Evolutionary conservation across 2,329 filamentous ascomycete species (phyloP).

Genomic region (Scedosporium boydii): DNA sequence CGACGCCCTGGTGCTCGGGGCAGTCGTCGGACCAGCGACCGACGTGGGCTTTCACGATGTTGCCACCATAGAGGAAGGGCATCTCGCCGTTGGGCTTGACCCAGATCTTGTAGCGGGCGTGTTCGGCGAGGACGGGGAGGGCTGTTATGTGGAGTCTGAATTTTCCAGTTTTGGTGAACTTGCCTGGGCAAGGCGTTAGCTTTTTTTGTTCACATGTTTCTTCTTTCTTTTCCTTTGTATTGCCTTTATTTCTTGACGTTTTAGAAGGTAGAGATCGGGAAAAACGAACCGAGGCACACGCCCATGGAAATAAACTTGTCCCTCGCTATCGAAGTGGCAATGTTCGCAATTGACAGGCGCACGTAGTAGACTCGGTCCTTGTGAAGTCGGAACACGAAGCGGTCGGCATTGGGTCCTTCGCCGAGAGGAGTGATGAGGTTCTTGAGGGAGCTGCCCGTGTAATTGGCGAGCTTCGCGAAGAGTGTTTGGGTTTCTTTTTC

Average conservation of each 20-base stretch:
- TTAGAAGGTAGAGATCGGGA: background rate
- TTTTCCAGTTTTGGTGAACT: constrained; percentile 94
- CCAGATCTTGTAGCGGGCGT: constrained; percentile 95
- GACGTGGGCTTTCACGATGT: constrained; percentile 63
- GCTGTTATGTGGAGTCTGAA: constrained; percentile 90
- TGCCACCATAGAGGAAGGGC: constrained; percentile 92
- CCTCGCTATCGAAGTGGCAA: constrained; percentile 77
- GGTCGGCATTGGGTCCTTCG: constrained; percentile 58
- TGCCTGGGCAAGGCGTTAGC: constrained; percentile 39
- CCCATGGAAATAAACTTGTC: constrained; percentile 80
- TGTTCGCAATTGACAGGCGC: constrained; percentile 77
- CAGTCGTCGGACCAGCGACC: constrained; percentile 85
- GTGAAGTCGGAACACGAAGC: constrained; percentile 79
- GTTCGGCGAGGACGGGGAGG: constrained; percentile 76
- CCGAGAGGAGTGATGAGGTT: constrained; percentile 69
- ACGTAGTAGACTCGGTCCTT: constrained; percentile 87
- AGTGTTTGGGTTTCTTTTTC: constrained; percentile 72
- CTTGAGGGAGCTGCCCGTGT: constrained; percentile 79
- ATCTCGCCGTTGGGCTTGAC: constrained; percentile 93
- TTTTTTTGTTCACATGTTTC: background rate
- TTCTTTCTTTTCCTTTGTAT: too few species aligned
- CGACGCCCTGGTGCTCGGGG: constrained; percentile 83
- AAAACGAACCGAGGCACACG: constrained; percentile 58
- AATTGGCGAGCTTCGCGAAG: constrained; percentile 88
- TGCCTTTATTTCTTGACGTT: too few species aligned